Conservation (phyloP, 1,284 basidiomycete species). For the Malassezia globosa region DNA sequence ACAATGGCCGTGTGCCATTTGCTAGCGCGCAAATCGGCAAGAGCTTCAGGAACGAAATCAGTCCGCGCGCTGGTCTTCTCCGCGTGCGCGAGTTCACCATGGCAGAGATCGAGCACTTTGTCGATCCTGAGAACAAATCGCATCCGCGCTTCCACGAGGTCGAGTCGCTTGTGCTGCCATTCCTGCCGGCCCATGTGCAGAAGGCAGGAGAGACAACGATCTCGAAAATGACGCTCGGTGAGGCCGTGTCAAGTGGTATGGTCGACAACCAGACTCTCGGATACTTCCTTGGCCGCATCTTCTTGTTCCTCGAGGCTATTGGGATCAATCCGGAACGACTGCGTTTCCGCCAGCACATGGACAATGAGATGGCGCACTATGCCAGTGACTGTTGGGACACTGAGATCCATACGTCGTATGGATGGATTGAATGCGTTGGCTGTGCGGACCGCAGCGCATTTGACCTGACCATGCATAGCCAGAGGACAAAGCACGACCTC, state of each 20-base stretch:
- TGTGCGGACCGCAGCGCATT: conserved; percentile 97
- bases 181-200: conserved; percentile 77
- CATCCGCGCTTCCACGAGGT: conserved; percentile 76
- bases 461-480: conserved; percentile 60
- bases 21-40: conserved; percentile 94
- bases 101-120: conserved; percentile 99
- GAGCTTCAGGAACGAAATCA: conserved; percentile 96
- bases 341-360: conserved; percentile 94
- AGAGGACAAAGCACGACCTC: conserved; percentile 53
- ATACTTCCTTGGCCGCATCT: conserved; percentile 89
- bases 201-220: conserved; percentile 62
- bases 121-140: conserved; percentile 83
- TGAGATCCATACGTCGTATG: conserved; percentile 84
- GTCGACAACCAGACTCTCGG: conserved; percentile 95
- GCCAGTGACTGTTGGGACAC: conserved; percentile 99
- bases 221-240: conserved; percentile 65
- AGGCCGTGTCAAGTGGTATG: conserved; percentile 70
- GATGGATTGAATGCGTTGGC: conserved; percentile 99
- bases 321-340: conserved; percentile 76
- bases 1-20: conserved; percentile 90
- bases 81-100: conserved; percentile 98
- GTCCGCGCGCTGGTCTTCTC: conserved; percentile 83
- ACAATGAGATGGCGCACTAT: conserved; percentile 97
- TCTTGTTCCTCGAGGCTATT: conserved; percentile 80
- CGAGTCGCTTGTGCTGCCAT: conserved; percentile 61